Base-by-base conservation (phyloP, 139 green algal species). In the Chlorella sp. region DNA sequence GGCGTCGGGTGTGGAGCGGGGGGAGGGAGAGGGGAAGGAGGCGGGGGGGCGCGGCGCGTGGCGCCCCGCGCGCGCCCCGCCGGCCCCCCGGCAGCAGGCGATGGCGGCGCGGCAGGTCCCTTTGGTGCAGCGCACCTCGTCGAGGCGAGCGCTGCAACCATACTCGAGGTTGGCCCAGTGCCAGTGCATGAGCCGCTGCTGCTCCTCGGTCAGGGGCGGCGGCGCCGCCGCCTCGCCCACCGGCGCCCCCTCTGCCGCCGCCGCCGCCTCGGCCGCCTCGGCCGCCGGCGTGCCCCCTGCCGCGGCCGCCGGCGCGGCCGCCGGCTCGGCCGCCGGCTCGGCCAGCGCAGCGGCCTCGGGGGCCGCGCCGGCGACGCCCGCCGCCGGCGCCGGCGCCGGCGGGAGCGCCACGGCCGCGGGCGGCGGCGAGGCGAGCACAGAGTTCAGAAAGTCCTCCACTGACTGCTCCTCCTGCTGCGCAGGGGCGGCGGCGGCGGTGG, bases 151-250 rank as follows among this genome's bases (percentile, higher is more conserved):
- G 38, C 84, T 88, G 85, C 92, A 97, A 29, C 91, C 93, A 72
- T 98, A 98, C 82, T 98, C 94, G 40, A 96, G 64, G 73, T 96
- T 90, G 7, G 94, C 92, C 79, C 87, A 93, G 84, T 97, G 93
- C 94, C 92, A 96, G 53, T 88, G 78, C 45, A 97, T 77, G 43
- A 94, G 69, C 23, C 85, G 81, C 21, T 58, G 56, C 35, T 88
- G 79, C 23, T 65, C 65, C 3, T 84, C 72, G 29, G 35, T 84
- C 15, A 89, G 64, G 21, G 42, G 46, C 19, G 36, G 40, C 29
- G 38, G 8, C 27, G 42, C 21, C 14, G 41, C 21, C 27, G 59
- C 38, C 45, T 74, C n/a, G 5, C 23, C 42, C 61, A 64, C 71
- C 29, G 2, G 35, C 17, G 11, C 68, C 51, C 60, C 63, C 25